Evolutionary conservation across 768 basidiomycete species (phyloP), one percentile per base, ranked within the genome.

Genomic region (Boletus huronensis): DNA sequence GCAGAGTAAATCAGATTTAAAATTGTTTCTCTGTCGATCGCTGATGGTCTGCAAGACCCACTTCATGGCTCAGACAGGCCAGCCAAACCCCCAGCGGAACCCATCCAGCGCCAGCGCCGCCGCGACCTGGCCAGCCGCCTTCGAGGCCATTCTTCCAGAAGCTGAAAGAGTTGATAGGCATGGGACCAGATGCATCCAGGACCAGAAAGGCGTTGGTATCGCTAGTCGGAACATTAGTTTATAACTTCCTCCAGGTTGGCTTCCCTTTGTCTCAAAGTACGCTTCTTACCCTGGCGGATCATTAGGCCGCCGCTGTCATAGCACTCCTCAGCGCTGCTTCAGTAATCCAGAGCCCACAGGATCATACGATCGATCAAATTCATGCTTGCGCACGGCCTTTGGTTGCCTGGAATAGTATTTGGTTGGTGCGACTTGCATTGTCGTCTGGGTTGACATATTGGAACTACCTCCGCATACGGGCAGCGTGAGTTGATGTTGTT

Each of bases 361-460:
- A 74, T 35, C 65, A 69, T 3, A 57, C 52, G 4, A 50, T 72
- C 38, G 78, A 75, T 45, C 87, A 89, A 70, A 86, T 86, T 76
- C 60, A 70, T 25, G 83, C 84, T 0, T 89, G 87, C 58, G 75
- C 75, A 41, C 77, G 82, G 17, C 87, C 87, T 8, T 67, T 89
- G 25, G 87, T 88, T 6, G 70, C 75, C 2, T 89, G 87, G 87
- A 79, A 84, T 48, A 74, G 77, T 34, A 71, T 89, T 5, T 89
- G 87, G 87, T 66, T 84, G 25, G 71, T 77, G 19, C 75, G 84
- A 48, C 79, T 79, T 2, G 64, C 74, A 11, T 61, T 87, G 34
- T 79, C 81, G 9, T 72, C 76, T 35, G 60, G 64, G 26, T 61
- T 87, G 48, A 74, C 81, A 2, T 77, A 77, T 56, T 88, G 86